Conservation (phyloP, 169 alveolate genomes). For the Fabrea salina region DNA sequence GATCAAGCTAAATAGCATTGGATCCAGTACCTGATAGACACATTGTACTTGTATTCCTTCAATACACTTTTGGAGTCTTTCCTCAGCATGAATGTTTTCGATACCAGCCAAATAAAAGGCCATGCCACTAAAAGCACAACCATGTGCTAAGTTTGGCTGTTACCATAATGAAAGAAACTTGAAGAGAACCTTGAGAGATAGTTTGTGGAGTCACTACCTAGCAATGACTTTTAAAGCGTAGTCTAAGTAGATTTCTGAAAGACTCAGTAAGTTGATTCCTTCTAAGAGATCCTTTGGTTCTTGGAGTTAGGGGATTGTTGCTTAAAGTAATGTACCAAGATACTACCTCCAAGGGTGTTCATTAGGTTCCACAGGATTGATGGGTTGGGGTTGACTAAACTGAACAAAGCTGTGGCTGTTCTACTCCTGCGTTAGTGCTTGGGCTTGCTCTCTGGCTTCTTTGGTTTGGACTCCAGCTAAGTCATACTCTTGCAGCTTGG, state of each 20-base stretch:
- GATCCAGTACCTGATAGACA: constrained; percentile 9
- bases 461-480: too few relatives aligned
- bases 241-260: too few relatives aligned
- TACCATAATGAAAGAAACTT: too few relatives aligned
- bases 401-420: too few relatives aligned
- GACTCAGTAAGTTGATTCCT: background rate
- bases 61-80: background rate
- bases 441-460: too few relatives aligned
- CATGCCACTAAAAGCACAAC: background rate
- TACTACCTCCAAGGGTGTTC: background rate
- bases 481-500: too few relatives aligned
- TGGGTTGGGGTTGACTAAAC: constrained; percentile 23
- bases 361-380: constrained; percentile 10
- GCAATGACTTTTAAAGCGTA: too few relatives aligned
- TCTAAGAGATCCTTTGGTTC: background rate
- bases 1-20: constrained; percentile 17
- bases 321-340: background rate
- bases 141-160: background rate
- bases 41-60: background rate
- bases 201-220: too few relatives aligned
- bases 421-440: too few relatives aligned
- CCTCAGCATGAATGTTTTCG: background rate
- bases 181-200: too few relatives aligned
- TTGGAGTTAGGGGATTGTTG: background rate
- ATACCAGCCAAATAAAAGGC: background rate